Conservation (phyloP, 805 yeast genomes). For the Hanseniaspora clermontiae region DNA sequence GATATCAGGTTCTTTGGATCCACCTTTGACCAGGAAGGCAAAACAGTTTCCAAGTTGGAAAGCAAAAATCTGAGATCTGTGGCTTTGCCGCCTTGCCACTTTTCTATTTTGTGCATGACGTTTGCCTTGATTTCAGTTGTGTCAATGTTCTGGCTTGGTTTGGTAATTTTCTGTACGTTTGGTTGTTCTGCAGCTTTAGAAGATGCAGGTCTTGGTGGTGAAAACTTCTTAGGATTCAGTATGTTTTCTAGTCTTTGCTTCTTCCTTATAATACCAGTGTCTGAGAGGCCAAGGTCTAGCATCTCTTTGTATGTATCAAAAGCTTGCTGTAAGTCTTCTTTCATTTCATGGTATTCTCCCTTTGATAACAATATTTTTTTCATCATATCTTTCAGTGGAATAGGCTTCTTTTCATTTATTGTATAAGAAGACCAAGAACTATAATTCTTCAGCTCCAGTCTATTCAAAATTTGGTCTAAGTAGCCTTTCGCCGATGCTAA, state of each 20-base stretch:
- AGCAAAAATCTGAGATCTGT: conserved; percentile 69
- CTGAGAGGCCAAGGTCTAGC: conserved; percentile 54
- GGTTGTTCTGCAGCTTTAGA: conserved; percentile 24
- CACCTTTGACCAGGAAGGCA: conserved; percentile 56
- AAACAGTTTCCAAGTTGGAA: conserved; percentile 50
- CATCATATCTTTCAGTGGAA: conserved; percentile 47
- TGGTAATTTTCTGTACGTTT: conserved; percentile 33
- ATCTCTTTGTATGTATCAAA: conserved; percentile 47
- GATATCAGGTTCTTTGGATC: conserved; percentile 64
- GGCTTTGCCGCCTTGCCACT: conserved; percentile 67
- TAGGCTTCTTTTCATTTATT: conserved; percentile 18
- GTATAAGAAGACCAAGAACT: conserved; percentile 39
- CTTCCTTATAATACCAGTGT: conserved; percentile 59
- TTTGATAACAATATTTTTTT: conserved; percentile 51
- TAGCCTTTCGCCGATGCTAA: conserved; percentile 30
- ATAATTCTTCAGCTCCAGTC: conserved; percentile 30
- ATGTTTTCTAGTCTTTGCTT: conserved; percentile 63
- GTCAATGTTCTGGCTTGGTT: conserved; percentile 42
- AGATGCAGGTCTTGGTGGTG: conserved; percentile 13
- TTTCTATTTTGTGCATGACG: conserved; percentile 40
- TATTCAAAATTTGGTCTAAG: conserved; percentile 23
- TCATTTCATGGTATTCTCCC: conserved; percentile 75
- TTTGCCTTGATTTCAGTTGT: conserved; percentile 50
- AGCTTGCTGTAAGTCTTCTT: conserved; percentile 59
- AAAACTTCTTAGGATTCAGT: conserved; percentile 36